A percentile compares a stretch with the other conserved stretches of the same genome.
Conservation (phyloP, 2,329 filamentous ascomycete genomes). For the Phoma herbarum region DNA sequence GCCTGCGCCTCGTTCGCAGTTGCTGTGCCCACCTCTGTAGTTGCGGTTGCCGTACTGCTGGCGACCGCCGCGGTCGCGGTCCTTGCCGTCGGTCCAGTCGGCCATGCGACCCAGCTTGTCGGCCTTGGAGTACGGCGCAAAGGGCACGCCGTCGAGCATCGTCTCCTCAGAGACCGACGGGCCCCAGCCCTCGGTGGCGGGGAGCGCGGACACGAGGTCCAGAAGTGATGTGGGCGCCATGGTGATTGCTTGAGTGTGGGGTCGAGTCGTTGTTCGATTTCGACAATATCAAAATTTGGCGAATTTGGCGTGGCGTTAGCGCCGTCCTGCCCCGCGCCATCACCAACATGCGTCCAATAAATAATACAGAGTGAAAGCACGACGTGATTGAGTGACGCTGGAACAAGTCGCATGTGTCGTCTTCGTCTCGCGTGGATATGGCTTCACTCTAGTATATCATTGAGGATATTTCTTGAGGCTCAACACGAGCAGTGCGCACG, state of each 20-base stretch:
- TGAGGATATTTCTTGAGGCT: neutral
- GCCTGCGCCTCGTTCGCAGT: neutral
- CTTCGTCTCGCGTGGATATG: neutral
- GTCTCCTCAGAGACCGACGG: slow-evolving; percentile 83
- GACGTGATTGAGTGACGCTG: neutral
- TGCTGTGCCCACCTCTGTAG: slow-evolving; percentile 75
- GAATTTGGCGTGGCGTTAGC: slow-evolving; percentile 23
- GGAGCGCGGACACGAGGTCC: slow-evolving; percentile 59
- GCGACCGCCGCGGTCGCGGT: slow-evolving; percentile 78
- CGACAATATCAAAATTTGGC: slow-evolving; percentile 23
- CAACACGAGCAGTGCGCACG: neutral
- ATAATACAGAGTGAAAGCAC: neutral
- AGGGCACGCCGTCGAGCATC: slow-evolving; percentile 92
- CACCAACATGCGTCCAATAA: slow-evolving; percentile 1
- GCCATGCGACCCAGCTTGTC: slow-evolving; percentile 99
- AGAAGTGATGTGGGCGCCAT: slow-evolving; percentile 59
- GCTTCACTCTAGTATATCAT: neutral
- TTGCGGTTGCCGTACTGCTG: slow-evolving; percentile 87
- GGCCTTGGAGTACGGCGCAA: slow-evolving; percentile 97
- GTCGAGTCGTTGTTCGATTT: slow-evolving; percentile 21
- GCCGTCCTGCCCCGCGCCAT: slow-evolving; percentile 16
- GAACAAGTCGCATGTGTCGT: neutral
- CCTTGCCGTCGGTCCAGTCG: slow-evolving; percentile 97
- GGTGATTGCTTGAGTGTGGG: slow-evolving; percentile 32
- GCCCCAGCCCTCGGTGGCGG: slow-evolving; percentile 72